Conservation (phyloP, 495 filamentous ascomycete genomes). For the Entonaema liquescens region DNA sequence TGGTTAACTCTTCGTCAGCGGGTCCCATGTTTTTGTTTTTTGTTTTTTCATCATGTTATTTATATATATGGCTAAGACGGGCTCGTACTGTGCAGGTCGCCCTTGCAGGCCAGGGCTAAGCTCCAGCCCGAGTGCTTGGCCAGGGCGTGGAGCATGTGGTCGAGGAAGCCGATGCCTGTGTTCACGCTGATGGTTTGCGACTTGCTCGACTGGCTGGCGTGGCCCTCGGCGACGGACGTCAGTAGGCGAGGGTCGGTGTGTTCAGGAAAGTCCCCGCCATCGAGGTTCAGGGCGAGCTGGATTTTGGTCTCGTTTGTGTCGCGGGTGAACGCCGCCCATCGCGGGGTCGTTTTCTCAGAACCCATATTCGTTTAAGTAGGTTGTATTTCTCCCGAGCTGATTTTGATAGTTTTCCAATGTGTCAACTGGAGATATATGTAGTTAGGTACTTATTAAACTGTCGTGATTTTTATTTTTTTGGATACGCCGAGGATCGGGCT, state of each 20-base stretch:
- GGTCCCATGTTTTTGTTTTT: slow-evolving; percentile 6
- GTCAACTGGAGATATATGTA: too few species aligned
- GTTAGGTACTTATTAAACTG: not conserved
- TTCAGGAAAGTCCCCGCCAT: slow-evolving; percentile 83
- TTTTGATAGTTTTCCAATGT: slow-evolving; percentile 1
- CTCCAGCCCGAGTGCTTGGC: slow-evolving; percentile 96
- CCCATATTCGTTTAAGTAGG: slow-evolving; percentile 47
- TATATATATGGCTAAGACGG: not conserved
- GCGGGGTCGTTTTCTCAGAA: slow-evolving; percentile 49
- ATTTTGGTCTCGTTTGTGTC: slow-evolving; percentile 98
- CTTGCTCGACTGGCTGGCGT: slow-evolving; percentile 82
- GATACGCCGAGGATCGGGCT: slow-evolving; percentile 36
- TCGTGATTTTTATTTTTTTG: slow-evolving; percentile 11
- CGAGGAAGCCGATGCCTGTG: slow-evolving; percentile 97
- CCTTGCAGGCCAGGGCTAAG: slow-evolving; percentile 79
- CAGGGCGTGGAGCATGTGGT: slow-evolving; percentile 98
- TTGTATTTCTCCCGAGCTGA: slow-evolving; percentile 3
- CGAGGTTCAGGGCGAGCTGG: slow-evolving; percentile 86
- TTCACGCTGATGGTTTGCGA: slow-evolving; percentile 86
- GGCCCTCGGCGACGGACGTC: slow-evolving; percentile 57
- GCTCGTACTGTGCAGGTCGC: slow-evolving; percentile 84
- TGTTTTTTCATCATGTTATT: slow-evolving; percentile 5
- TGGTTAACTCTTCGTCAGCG: slow-evolving; percentile 15
- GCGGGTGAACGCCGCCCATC: slow-evolving; percentile 79
- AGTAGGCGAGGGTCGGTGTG: slow-evolving; percentile 56